phyloP scores from a whole-genome alignment of 768 basidiomycete genomes.

The Rhodotorula taiwanensis region DNA sequence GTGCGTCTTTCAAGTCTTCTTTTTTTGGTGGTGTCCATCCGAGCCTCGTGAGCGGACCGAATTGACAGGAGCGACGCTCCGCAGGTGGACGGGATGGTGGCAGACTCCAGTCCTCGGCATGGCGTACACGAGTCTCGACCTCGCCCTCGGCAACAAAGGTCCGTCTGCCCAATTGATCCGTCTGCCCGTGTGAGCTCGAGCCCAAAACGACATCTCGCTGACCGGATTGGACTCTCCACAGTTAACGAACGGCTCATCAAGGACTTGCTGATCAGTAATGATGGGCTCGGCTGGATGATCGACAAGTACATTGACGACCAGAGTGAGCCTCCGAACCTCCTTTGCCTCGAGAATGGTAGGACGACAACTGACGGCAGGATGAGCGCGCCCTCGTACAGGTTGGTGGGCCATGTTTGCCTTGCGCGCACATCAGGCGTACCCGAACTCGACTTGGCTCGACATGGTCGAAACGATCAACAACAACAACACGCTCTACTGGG shows the following conservation, averaged over 20 bases:
- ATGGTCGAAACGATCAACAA: constrained; percentile 2
- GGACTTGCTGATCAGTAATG: constrained; percentile 19
- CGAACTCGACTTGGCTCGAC: constrained; percentile 20
- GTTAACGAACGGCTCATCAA: constrained; percentile 23
- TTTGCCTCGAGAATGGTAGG: background rate
- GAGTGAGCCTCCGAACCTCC: constrained; percentile 1
- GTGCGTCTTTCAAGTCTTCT: constrained; percentile 1
- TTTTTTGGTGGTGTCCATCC: background rate
- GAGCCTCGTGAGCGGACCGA: background rate
- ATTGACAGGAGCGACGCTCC: background rate
- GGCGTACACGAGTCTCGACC: constrained; percentile 21
- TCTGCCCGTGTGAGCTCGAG: background rate
- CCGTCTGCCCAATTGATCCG: background rate
- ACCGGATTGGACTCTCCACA: background rate
- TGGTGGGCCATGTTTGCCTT: constrained; percentile 29
- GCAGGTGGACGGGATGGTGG: constrained; percentile 26
- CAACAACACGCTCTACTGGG: constrained; percentile 24
- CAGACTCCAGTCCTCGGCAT: constrained; percentile 22
- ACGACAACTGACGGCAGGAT: background rate
- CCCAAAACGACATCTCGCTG: too few species aligned
- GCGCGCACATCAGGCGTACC: constrained; percentile 19
- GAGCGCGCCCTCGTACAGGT: background rate
- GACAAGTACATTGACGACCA: constrained; percentile 31
- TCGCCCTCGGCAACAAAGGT: constrained; percentile 18
- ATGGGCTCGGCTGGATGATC: constrained; percentile 18